A percentile compares a stretch with the other conserved stretches of the same genome.
phyloP scores from a whole-genome alignment of 352 stramenopile genomes.

The Phytopythium litorale region DNA sequence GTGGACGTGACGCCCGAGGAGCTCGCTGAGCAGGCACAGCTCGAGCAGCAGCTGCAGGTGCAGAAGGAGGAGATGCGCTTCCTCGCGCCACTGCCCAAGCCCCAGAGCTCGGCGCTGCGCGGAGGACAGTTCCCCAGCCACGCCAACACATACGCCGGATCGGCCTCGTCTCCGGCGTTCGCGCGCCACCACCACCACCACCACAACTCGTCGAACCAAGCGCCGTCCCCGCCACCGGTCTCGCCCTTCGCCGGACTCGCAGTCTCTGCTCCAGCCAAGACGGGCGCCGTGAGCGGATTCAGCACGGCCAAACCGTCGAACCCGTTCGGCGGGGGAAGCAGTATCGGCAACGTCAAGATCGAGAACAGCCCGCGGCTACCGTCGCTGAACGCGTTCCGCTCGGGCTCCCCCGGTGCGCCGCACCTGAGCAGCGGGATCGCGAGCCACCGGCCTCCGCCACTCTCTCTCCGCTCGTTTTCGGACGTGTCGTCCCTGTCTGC shows the following conservation, averaged over 20 bases:
- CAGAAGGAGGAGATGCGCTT: slow-evolving; percentile 84
- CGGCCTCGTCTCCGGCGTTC: slow-evolving; percentile 29
- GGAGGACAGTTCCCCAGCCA: slow-evolving; percentile 27
- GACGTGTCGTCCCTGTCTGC: slow-evolving; percentile 49
- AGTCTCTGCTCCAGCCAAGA: slow-evolving; percentile 56
- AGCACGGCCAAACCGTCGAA: slow-evolving; percentile 37
- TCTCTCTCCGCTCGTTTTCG: slow-evolving; percentile 57
- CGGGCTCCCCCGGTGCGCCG: slow-evolving; percentile 49
- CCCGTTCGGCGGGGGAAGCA: slow-evolving; percentile 29
- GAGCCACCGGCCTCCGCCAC: slow-evolving; percentile 33
- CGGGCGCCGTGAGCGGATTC: slow-evolving; percentile 20
- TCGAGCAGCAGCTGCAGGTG: slow-evolving; percentile 69
- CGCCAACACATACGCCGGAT: slow-evolving; percentile 62
- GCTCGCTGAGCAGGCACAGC: slow-evolving; percentile 56
- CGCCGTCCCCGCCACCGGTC: slow-evolving; percentile 50
- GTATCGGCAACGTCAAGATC: slow-evolving; percentile 30
- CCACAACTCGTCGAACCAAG: slow-evolving; percentile 32
- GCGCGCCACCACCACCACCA: slow-evolving; percentile 3
- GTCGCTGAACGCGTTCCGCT: slow-evolving; percentile 67
- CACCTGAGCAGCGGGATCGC: slow-evolving; percentile 60
- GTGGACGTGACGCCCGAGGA: slow-evolving; percentile 41
- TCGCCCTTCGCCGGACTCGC: slow-evolving; percentile 72
- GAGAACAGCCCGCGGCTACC: slow-evolving; percentile 64
- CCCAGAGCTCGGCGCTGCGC: slow-evolving; percentile 18
- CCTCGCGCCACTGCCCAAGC: slow-evolving; percentile 30